A percentile compares a stretch with the other conserved stretches of the same genome.
Evolutionary conservation across 192 early-diverging fungal genomes (phyloP).

Genomic region (Glomus cerebriforme): DNA sequence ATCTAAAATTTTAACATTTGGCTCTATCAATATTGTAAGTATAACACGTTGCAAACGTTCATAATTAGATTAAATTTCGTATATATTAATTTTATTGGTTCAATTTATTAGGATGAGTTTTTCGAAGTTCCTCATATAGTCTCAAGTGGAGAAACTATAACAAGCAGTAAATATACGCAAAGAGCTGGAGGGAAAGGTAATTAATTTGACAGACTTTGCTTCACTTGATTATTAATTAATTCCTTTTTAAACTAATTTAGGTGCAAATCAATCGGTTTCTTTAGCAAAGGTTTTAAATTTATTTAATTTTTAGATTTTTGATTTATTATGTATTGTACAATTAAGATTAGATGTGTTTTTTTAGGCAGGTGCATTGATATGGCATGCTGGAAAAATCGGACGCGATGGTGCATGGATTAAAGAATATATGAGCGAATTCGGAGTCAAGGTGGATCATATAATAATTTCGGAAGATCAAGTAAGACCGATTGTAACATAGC

Average conservation of each 20-base stretch:
- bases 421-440: constrained; percentile 60
- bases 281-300: constrained; percentile 62
- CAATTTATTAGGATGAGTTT: constrained; percentile 60
- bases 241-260: constrained; percentile 34
- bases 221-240: background rate
- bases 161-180: background rate
- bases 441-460: constrained; percentile 69
- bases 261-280: constrained; percentile 90
- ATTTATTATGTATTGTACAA: background rate
- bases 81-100: background rate
- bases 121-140: constrained; percentile 76
- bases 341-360: background rate
- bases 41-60: background rate
- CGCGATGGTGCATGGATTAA: constrained; percentile 78
- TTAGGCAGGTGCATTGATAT: constrained; percentile 63
- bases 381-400: constrained; percentile 81
- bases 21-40: constrained; percentile 70
- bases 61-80: background rate
- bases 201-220: background rate
- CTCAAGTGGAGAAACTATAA: constrained; percentile 49
- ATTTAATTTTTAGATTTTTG: background rate
- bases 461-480: constrained; percentile 53
- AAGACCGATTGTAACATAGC: constrained; percentile 3
- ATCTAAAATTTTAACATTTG: constrained; percentile 62
- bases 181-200: constrained; percentile 16